Base-by-base conservation (phyloP, 2,329 filamentous ascomycete genomes). In the Fusarium sp. region DNA sequence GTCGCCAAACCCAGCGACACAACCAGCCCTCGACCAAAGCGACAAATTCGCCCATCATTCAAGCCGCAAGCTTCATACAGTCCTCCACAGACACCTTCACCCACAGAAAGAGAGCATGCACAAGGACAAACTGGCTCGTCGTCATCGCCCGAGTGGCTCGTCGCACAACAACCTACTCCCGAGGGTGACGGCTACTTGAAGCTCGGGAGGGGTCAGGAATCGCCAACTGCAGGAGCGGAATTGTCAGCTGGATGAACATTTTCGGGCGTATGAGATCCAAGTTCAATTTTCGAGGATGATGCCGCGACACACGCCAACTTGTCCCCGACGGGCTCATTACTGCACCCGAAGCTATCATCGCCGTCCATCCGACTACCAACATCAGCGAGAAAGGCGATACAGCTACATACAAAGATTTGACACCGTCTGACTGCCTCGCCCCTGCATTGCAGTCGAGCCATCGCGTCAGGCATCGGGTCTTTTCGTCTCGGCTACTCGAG, bases 271-370 rank as follows among this genome's bases (percentile, higher is more conserved):
- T 5, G 3, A 37, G 31, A 51, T 25, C 29, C 7, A 0, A 51
- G 0, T 25, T 14, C 3, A 15, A 15, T 1, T 7, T 0, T 15
- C 6, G n/a, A 35, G n/a, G 16, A 35, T 51, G 3, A 35, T 25
- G 3, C 31, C 0, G 7, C 11, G n/a, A 21, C 16, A 6, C n/a
- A 19, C 8, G 14, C 31, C 29, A 0, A 19, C n/a, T 19, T 23
- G 1, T 51, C 18, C 29, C n/a, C 3, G 4, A 3, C 7, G 8
- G 5, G n/a, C 25, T 37, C 48, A 2, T 25, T 2, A 15, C 31
- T 51, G 11, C 15, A 51, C 18, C 29, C 10, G 9, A 5, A 51
- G 31, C 31, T 25, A 23, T 33, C 11, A n/a, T 33, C n/a, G n/a
- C 14, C 21, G 9, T 21, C 1, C 10, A 48, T 6, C 27, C 1